phyloP scores from a whole-genome alignment of 768 basidiomycete genomes.

The Leccinellum rugosiceps region DNA sequence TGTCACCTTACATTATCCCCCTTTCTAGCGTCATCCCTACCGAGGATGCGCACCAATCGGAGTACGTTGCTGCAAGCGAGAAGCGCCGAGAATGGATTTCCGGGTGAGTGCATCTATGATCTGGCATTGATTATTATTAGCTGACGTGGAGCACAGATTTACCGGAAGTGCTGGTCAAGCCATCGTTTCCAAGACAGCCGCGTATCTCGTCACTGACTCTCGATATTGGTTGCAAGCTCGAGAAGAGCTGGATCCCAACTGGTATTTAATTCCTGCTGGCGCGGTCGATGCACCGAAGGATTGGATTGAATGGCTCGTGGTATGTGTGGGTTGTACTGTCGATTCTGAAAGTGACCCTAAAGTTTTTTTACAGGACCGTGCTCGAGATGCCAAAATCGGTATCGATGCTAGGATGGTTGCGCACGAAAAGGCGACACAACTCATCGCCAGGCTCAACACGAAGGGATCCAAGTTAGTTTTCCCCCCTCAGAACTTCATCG shows the following conservation, averaged over 20 bases:
- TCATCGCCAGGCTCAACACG: constrained; percentile 53
- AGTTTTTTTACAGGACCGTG: constrained; percentile 34
- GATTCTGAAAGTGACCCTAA: constrained; percentile 1
- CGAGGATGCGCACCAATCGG: constrained; percentile 81
- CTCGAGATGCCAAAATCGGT: constrained; percentile 55
- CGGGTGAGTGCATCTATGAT: constrained; percentile 49
- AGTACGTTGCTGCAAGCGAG: constrained; percentile 75
- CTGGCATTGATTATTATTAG: constrained; percentile 17
- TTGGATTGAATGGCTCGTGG: constrained; percentile 80
- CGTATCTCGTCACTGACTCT: constrained; percentile 77
- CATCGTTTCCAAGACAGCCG: constrained; percentile 59
- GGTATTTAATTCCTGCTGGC: constrained; percentile 65
- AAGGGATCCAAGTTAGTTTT: constrained; percentile 68
- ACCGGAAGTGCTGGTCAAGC: constrained; percentile 69
- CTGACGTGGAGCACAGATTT: constrained; percentile 43
- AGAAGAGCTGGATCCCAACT: constrained; percentile 67
- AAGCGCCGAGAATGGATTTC: constrained; percentile 77
- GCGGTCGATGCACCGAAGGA: constrained; percentile 52
- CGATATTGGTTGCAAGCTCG: constrained; percentile 82
- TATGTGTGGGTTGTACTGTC: constrained; percentile 34
- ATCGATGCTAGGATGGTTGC: constrained; percentile 84
- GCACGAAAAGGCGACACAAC: constrained; percentile 60
- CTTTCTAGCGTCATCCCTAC: constrained; percentile 63
- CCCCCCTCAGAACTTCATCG: constrained; percentile 81
- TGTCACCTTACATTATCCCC: constrained; percentile 8